Percentiles rank a stretch among this genome's conserved stretches.
These are phyloP conservation scores for Paspalum vaginatum DNA, from an alignment of 176 grass and related monocot genomes.

Conservation along the genomic window DNA sequence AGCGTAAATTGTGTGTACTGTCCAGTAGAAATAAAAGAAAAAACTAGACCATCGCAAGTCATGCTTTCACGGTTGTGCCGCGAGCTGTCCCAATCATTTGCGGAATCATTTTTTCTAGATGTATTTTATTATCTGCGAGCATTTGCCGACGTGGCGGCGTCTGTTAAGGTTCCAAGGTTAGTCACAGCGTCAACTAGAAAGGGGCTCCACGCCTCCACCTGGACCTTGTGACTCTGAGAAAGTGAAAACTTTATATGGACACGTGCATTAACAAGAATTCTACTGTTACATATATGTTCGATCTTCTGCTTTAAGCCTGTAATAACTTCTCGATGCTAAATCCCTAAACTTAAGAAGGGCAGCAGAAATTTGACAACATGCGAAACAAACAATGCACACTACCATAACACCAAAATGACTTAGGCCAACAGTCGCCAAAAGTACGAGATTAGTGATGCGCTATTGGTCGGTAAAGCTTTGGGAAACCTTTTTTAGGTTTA, in stretches of 20 bases:
- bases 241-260: background rate
- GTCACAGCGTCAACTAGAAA: background rate
- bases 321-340: too few relatives aligned
- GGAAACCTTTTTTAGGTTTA: too few relatives aligned
- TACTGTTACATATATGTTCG: background rate
- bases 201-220: background rate
- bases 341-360: too few relatives aligned
- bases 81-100: slow-evolving; percentile 31
- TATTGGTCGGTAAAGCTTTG: too few relatives aligned
- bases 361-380: too few relatives aligned
- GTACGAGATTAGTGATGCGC: too few relatives aligned
- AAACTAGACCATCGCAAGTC: background rate
- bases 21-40: slow-evolving; percentile 54
- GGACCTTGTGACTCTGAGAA: background rate
- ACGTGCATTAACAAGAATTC: background rate
- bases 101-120: background rate
- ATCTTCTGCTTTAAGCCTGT: too few relatives aligned
- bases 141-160: background rate
- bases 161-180: too few relatives aligned
- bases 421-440: too few relatives aligned
- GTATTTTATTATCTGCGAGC: background rate
- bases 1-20: background rate
- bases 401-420: too few relatives aligned
- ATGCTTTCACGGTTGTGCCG: slow-evolving; percentile 18
- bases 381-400: too few relatives aligned